phyloP scores from a whole-genome alignment of 2,329 filamentous ascomycete genomes.

The Pleoardoris graminearum region DNA sequence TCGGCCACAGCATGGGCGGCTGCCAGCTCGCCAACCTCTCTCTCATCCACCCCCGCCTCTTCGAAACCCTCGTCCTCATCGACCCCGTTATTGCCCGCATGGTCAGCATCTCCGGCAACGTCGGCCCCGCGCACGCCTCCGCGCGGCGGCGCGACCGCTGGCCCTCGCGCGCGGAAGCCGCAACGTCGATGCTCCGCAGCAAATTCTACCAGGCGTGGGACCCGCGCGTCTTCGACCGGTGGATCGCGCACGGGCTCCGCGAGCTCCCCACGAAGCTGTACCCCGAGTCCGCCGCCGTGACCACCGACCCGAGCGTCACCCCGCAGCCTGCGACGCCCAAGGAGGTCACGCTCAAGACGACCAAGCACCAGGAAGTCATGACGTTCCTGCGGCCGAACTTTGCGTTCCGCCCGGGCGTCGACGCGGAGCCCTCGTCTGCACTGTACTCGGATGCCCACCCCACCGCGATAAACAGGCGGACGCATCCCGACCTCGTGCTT shows the following conservation, averaged over 20 bases:
- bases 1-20: slow-evolving; percentile 90
- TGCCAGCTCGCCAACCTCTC: slow-evolving; percentile 72
- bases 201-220: slow-evolving; percentile 86
- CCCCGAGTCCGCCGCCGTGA: slow-evolving; percentile 44
- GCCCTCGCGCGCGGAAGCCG: slow-evolving; percentile 74
- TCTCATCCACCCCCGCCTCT: slow-evolving; percentile 77
- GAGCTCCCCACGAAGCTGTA: slow-evolving; percentile 67
- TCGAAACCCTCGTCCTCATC: slow-evolving; percentile 75
- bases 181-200: slow-evolving; percentile 65
- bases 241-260: slow-evolving; percentile 75
- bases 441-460: slow-evolving; percentile 34
- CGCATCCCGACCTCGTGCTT: slow-evolving; percentile 49
- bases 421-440: slow-evolving; percentile 50
- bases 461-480: slow-evolving; percentile 41
- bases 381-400: slow-evolving; percentile 71
- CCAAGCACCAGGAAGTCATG: slow-evolving; percentile 86
- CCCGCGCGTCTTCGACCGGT: slow-evolving; percentile 72
- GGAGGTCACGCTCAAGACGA: slow-evolving; percentile 74
- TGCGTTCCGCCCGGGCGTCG: slow-evolving; percentile 43
- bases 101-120: slow-evolving; percentile 48
- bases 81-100: slow-evolving; percentile 74
- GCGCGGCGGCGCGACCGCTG: slow-evolving; percentile 76
- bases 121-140: slow-evolving; percentile 62
- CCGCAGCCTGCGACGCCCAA: slow-evolving; percentile 33
- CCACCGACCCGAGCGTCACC: slow-evolving; percentile 25